These are phyloP conservation scores for Pythium aphanidermatum DNA, from an alignment of 352 stramenopile species.

Conservation along the genomic window DNA sequence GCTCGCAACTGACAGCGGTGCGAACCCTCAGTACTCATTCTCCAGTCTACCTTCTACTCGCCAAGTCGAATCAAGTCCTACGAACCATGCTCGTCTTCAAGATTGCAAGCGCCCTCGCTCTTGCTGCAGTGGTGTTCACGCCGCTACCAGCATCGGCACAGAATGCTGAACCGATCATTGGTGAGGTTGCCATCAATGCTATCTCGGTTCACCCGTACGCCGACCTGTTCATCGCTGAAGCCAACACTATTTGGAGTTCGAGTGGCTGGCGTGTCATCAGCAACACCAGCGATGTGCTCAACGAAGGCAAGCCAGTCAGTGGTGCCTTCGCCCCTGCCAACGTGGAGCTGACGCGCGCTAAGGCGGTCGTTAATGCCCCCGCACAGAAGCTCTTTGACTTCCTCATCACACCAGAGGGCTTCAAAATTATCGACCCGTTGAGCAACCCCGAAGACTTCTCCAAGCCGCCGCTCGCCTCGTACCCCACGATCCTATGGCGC, in stretches of 20 bases:
- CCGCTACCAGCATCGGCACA: constrained; percentile 1
- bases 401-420: constrained; percentile 25
- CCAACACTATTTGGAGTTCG: constrained; percentile 23
- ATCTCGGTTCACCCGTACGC: constrained; percentile 17
- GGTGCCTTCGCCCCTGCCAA: constrained; percentile 20
- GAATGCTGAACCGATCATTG: constrained; percentile 15
- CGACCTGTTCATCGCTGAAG: constrained; percentile 22
- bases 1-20: too few species aligned
- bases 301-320: constrained; percentile 26
- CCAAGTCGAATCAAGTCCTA: constrained; percentile 1
- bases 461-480: constrained; percentile 23
- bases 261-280: constrained; percentile 20
- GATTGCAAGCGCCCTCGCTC: constrained; percentile 10
- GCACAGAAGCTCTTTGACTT: constrained; percentile 30
- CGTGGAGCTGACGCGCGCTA: constrained; percentile 22
- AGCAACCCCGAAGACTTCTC: constrained; percentile 27
- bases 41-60: constrained; percentile 12
- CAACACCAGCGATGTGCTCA: constrained; percentile 24
- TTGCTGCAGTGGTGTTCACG: constrained; percentile 1
- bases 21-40: too few species aligned
- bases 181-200: constrained; percentile 18
- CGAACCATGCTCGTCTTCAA: constrained; percentile 20
- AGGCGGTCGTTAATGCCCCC: constrained; percentile 15
- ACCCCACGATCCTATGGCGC: constrained; percentile 20
- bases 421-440: constrained; percentile 27